Conservation (phyloP, 306 rosid species). For the Morella rubra region DNA sequence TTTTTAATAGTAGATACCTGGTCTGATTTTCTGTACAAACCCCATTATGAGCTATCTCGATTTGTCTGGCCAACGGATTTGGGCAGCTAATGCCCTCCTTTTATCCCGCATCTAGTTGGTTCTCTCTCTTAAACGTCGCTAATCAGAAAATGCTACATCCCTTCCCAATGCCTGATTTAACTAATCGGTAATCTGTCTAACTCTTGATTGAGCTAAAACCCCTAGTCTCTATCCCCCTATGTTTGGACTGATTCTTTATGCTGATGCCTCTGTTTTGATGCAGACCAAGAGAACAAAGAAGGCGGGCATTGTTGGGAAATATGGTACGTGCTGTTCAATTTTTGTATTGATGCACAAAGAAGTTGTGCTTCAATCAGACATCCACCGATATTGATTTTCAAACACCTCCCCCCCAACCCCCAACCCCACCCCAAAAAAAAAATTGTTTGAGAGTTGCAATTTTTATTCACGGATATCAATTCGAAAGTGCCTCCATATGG, state of each 20-base stretch:
- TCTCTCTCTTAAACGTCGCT: no score
- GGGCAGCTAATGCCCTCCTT: no score
- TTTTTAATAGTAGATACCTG: not conserved
- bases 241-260: not conserved
- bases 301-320: slow-evolving; percentile 89
- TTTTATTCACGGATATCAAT: not conserved
- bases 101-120: no score
- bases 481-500: not conserved
- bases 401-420: no score
- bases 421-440: no score
- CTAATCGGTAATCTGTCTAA: not conserved
- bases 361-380: not conserved
- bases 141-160: not conserved
- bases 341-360: not conserved
- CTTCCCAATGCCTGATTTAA: not conserved
- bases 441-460: not conserved
- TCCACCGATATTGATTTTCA: not conserved
- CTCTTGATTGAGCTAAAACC: not conserved
- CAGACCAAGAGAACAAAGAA: slow-evolving; percentile 98
- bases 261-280: slow-evolving; percentile 2
- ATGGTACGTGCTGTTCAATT: slow-evolving; percentile 40
- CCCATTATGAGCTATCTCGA: not conserved
- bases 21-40: not conserved
- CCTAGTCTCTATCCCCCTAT: not conserved
- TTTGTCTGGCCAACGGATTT: no score